phyloP scores from a whole-genome alignment of 1,284 basidiomycete species.

The Tilletia indica region DNA sequence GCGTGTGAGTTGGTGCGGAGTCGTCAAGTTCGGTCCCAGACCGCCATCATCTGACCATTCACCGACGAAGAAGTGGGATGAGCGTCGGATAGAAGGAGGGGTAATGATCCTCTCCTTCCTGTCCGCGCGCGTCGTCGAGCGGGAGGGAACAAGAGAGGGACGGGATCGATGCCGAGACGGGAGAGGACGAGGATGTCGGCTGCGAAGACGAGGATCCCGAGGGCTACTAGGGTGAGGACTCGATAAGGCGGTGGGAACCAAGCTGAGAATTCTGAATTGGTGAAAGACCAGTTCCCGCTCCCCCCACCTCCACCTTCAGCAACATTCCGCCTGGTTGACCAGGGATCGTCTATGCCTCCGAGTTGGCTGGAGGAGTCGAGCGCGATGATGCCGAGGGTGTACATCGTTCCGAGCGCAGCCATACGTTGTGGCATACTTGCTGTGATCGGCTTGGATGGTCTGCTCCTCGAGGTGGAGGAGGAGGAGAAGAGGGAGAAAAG shows the following conservation, averaged over 20 bases:
- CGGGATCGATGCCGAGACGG: constrained; percentile 38
- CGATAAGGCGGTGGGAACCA: constrained; percentile 51
- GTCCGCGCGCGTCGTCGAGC: too few species aligned
- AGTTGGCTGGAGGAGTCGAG: neutral
- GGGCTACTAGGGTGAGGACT: constrained; percentile 45
- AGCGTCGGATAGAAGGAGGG: neutral
- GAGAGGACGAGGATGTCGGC: constrained; percentile 37
- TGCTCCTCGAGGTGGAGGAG: neutral
- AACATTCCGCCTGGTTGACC: too few species aligned
- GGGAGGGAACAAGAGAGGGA: neutral
- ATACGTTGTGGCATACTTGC: constrained; percentile 9
- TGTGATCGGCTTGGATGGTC: neutral
- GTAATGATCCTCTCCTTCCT: neutral
- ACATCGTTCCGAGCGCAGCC: neutral
- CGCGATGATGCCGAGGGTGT: neutral
- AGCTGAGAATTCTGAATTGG: constrained; percentile 32
- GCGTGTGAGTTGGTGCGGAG: neutral
- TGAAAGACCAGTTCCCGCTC: neutral
- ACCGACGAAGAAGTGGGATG: neutral
- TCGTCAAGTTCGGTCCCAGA: neutral
- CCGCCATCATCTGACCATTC: neutral
- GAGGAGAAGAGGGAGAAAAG: neutral
- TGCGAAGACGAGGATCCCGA: constrained; percentile 44
- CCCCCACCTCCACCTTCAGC: too few species aligned
- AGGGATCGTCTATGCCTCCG: too few species aligned